Percentiles rank a stretch among this genome's conserved stretches.
These are phyloP conservation scores for Yarrowia osloensis DNA, from an alignment of 805 yeast species.

Conservation along the genomic window DNA sequence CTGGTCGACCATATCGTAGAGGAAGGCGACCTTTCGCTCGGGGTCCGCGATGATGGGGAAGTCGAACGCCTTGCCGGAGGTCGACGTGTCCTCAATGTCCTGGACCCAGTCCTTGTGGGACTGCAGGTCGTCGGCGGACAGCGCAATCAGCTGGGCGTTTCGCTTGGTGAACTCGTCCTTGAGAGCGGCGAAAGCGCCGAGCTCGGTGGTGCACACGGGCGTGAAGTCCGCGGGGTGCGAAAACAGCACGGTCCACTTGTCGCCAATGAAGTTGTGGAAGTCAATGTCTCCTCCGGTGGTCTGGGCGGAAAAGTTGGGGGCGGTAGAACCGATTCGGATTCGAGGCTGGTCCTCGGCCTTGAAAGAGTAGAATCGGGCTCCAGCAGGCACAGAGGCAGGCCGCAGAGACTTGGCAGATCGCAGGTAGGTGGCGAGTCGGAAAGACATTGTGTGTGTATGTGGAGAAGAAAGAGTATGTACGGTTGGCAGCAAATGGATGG, in stretches of 20 bases:
- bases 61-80: constrained; percentile 65
- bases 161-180: constrained; percentile 86
- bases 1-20: constrained; percentile 86
- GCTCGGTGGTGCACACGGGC: constrained; percentile 94
- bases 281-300: constrained; percentile 81
- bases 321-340: constrained; percentile 76
- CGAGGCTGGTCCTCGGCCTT: constrained; percentile 43
- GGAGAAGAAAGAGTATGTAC: not conserved
- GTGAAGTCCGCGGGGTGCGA: constrained; percentile 97
- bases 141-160: constrained; percentile 83
- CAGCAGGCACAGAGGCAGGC: not conserved
- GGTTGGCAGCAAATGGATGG: not conserved
- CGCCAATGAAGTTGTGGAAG: constrained; percentile 84
- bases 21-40: constrained; percentile 78
- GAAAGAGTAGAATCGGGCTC: constrained; percentile 34
- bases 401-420: constrained; percentile 28
- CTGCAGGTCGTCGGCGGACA: constrained; percentile 81
- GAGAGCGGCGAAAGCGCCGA: constrained; percentile 88
- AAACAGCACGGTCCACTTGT: constrained; percentile 84
- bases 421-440: constrained; percentile 13
- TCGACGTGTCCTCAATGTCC: constrained; percentile 83
- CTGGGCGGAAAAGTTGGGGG: constrained; percentile 84
- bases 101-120: constrained; percentile 83
- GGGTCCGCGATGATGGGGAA: constrained; percentile 93
- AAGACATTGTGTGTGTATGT: not conserved